Conservation (phyloP, 176 grass and related monocot genomes). For the Zea luxurians region DNA sequence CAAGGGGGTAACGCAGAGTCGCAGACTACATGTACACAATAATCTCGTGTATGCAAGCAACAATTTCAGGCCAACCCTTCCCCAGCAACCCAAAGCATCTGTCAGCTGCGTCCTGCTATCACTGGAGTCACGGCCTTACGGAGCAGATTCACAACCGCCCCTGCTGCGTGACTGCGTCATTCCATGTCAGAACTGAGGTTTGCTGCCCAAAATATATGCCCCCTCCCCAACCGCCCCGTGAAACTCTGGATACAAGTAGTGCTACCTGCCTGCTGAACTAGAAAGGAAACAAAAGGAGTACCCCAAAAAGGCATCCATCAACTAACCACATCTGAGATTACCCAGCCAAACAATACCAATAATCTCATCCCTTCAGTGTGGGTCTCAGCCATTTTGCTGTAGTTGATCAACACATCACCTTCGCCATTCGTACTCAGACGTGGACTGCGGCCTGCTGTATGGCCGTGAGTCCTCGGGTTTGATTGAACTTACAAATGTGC, state of each 20-base stretch:
- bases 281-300: not conserved
- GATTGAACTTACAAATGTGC: slow-evolving; percentile 71
- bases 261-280: slow-evolving; percentile 11
- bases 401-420: slow-evolving; percentile 24
- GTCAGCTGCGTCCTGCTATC: no score
- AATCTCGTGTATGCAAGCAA: not conserved
- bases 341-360: slow-evolving; percentile 19
- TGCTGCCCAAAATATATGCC: slow-evolving; percentile 2
- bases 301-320: slow-evolving; percentile 3
- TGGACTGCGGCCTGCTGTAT: slow-evolving; percentile 45
- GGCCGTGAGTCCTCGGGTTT: slow-evolving; percentile 50
- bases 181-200: not conserved
- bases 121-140: no score
- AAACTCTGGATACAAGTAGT: not conserved
- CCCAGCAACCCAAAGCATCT: not conserved
- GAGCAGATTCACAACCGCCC: not conserved
- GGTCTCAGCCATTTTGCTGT: not conserved
- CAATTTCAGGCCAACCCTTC: not conserved
- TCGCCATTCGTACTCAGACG: slow-evolving; percentile 72
- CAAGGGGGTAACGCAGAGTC: not conserved
- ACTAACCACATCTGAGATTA: slow-evolving; percentile 12
- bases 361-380: not conserved
- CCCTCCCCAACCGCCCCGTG: not conserved
- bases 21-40: not conserved
- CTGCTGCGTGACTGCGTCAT: not conserved